Base-by-base conservation (phyloP, 2,329 filamentous ascomycete genomes). In the Tympanopsis confertula region DNA sequence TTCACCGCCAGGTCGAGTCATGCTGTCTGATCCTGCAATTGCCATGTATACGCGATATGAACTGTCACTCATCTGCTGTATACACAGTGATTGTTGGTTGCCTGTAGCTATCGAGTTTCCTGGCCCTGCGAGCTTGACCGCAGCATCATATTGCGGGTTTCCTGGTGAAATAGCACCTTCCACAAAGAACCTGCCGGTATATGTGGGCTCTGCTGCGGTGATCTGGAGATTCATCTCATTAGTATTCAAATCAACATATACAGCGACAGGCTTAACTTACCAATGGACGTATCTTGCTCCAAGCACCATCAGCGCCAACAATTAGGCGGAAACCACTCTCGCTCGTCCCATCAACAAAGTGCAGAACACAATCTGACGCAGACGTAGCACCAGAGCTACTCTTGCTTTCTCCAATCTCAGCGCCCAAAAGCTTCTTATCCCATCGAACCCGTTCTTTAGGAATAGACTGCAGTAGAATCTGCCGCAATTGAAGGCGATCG, bases 311-410 rank as follows among this genome's bases (percentile, higher is more conserved):
- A 1, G 60, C 63, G 4, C 66, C 67, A 15, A 71, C 56, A 4
- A 71, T 53, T 3, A 71, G 56, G 29, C 57, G 51, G 42, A 66
- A 65, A 0, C 53, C 59, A 2, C 42, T 46, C 15, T 54, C 55
- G 1, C 41, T 42, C 2, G 36, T 44, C 0, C 56, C 57, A 42
- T 59, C 45, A 2, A 39, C 41, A 35, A 59, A 53, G 13, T 44
- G 42, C 1, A 62, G n/a, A n/a, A n/a, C n/a, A n/a, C n/a, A n/a
- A n/a, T n/a, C n/a, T n/a, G n/a, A n/a, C n/a, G n/a, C n/a, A n/a
- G n/a, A n/a, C n/a, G n/a, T n/a, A n/a, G n/a, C n/a, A n/a, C n/a
- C 38, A 5, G 40, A 37, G 39, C 49, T 47, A 2, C 5, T 19
- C 3, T 42, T 46, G 13, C 50, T 41, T 2, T 14, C 39, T 5